Base-by-base conservation (phyloP, 1,284 basidiomycete species). In the Leucoagaricus sp. region DNA sequence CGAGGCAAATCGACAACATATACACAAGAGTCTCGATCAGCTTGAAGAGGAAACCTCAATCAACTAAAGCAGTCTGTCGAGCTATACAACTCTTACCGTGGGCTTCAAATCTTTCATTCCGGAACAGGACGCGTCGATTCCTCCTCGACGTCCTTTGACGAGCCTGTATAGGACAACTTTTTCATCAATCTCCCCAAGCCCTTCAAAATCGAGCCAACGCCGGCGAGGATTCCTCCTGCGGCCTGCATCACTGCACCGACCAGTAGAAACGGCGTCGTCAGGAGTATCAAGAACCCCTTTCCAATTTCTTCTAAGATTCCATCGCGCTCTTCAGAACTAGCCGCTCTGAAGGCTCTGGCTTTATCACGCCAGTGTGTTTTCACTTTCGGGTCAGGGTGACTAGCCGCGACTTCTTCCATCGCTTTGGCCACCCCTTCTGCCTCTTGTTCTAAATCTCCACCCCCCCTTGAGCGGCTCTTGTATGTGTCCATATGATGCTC, bases 211-310 rank as follows among this genome's bases (percentile, higher is more conserved):
- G 28, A 28, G 17, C 42, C 55, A 25, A 57, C 42, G 6, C 55
- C 55, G 38, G 19, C 28, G 33, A 57, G 23, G 36, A 57, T 51
- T 6, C 49, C 55, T 15, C 49, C 55, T 5, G 13, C 49, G 15
- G 36, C 55, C 9, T 47, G 49, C 10, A 57, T 25, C 6, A 51
- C 34, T 1, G 49, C 49, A 38, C 55, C 49, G 12, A 57, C 55
- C 25, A 51, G n/a, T 4, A 31, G 7, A 36, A 57, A 57, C 1
- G 49, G 55, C 29, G 42, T 40, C 8, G 41, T 51, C 49, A 57
- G 31, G 13, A 57, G 25, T n/a, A 31, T 40, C 49, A 57, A 38
- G 12, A 51, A 51, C 28, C 55, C 55, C 26, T 57, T 51, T 5
- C 42, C 41, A 29, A 51, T 47, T 4, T 51, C 55, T 41, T 38